Evolutionary conservation across 2,329 filamentous ascomycete genomes (phyloP).

Genomic region (Capronia coronata): DNA sequence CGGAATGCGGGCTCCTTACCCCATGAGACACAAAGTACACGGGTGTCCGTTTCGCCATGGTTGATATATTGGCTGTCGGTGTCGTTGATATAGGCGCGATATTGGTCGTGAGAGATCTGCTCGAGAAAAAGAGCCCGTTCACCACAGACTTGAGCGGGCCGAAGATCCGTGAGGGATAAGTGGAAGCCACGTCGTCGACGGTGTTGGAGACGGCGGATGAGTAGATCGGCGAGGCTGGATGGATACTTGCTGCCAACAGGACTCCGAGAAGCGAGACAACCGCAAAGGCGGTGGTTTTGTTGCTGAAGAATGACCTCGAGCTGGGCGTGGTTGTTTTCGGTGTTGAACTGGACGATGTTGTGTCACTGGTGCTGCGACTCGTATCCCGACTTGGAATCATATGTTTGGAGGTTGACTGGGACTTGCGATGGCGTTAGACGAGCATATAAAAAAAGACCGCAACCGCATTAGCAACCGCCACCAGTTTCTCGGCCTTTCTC

Average conservation of each 20-base stretch:
- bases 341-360: too few species aligned
- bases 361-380: background rate
- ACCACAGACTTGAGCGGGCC: background rate
- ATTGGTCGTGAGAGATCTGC: background rate
- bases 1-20: slow-evolving; percentile 22
- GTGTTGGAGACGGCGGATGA: background rate
- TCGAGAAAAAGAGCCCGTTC: background rate
- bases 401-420: too few species aligned
- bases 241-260: slow-evolving; percentile 4
- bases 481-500: too few species aligned
- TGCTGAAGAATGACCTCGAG: background rate
- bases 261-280: slow-evolving; percentile 4
- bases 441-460: too few species aligned
- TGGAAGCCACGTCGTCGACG: slow-evolving; percentile 6
- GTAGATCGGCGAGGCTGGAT: background rate
- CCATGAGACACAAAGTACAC: slow-evolving; percentile 50
- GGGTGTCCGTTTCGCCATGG: slow-evolving; percentile 38
- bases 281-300: background rate
- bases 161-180: background rate
- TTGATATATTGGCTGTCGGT: background rate
- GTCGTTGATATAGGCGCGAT: background rate
- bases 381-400: background rate
- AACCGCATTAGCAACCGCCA: too few species aligned
- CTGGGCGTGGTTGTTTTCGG: background rate
- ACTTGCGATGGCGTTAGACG: too few species aligned